Base-by-base conservation (phyloP, 257 asterid species). In the Penstemon barbatus region DNA sequence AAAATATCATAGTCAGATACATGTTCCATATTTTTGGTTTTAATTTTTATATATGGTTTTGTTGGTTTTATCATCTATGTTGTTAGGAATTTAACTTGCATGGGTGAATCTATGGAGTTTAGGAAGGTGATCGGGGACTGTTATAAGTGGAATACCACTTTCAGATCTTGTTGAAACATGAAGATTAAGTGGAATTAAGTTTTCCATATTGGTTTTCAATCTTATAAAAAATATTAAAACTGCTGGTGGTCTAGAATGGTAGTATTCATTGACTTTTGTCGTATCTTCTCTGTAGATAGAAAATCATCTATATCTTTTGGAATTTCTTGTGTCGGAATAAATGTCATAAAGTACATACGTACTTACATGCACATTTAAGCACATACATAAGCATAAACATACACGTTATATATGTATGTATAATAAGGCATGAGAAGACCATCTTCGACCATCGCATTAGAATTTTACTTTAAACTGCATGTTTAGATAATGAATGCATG, bases 211-310 rank as follows among this genome's bases (percentile, higher is more conserved):
- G 5, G 12, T 8, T 61, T 9, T 9, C 3, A 11, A 25, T 25
- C 33, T 25, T 25, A 0, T 25, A 1, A 25, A 25, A 25, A 25
- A 25, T 25, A 25, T 25, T 25, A 9, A 49, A 48, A 36, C 55
- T 55, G 37, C 42, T 36, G 19, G 41, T 39, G 56, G 25, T 53
- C 41, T 66, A 55, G 61, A 46, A 41, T 57, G 49, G 4, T 72
- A 15, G 7, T 73, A 19, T 36, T 58, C 13, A 19, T 37, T 52
- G 57, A 57, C n/a, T 60, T 64, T 15, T 58, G 63, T 50, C 8
- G 8, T 57, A 18, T 61, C 72, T 19, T 56, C 19, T 0, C 8
- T 55, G 19, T 57, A 69, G n/a, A 54, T 53, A 18, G 19, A 39
- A 46, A 39, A 25, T 46, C 40, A 18, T 55, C 40, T 36, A 40